These are phyloP conservation scores for Phytopythium cucurbitacearum DNA, from an alignment of 352 stramenopile species.

Conservation along the genomic window DNA sequence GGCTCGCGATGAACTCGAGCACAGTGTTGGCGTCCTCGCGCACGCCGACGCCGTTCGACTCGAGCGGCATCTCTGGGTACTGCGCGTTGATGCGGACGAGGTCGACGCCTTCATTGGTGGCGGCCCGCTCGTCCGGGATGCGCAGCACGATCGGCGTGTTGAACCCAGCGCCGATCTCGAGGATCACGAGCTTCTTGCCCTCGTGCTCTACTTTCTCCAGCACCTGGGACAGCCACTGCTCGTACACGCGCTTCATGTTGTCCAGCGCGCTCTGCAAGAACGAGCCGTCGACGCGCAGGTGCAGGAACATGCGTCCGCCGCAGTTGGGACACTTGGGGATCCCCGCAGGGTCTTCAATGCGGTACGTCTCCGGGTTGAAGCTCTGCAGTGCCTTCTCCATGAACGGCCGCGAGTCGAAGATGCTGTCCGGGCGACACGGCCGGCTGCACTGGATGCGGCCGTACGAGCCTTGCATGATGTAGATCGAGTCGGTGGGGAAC, in stretches of 20 bases:
- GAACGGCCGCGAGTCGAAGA: slow-evolving; percentile 50
- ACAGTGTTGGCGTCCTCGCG: slow-evolving; percentile 36
- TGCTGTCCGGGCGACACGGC: slow-evolving; percentile 35
- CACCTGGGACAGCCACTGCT: slow-evolving; percentile 30
- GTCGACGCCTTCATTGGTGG: slow-evolving; percentile 28
- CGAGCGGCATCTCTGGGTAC: slow-evolving; percentile 47
- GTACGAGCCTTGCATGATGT: slow-evolving; percentile 64
- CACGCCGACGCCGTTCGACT: slow-evolving; percentile 43
- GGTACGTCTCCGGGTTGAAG: slow-evolving; percentile 51
- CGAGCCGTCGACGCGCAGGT: slow-evolving; percentile 38
- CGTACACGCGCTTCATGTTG: slow-evolving; percentile 26
- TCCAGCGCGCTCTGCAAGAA: slow-evolving; percentile 47
- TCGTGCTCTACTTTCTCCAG: slow-evolving; percentile 24
- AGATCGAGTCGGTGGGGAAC: slow-evolving; percentile 45
- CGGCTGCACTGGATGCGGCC: slow-evolving; percentile 48
- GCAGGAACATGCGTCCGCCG: slow-evolving; percentile 43
- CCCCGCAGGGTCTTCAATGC: slow-evolving; percentile 38
- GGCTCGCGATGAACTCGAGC: slow-evolving; percentile 25
- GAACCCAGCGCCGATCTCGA: slow-evolving; percentile 67
- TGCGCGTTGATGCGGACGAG: slow-evolving; percentile 59
- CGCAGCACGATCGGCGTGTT: slow-evolving; percentile 65
- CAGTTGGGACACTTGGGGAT: slow-evolving; percentile 56
- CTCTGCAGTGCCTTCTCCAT: slow-evolving; percentile 43
- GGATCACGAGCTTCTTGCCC: slow-evolving; percentile 57
- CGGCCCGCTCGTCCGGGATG: slow-evolving; percentile 49